Conservation (phyloP, 805 yeast genomes). For the Yarrowia deformans region DNA sequence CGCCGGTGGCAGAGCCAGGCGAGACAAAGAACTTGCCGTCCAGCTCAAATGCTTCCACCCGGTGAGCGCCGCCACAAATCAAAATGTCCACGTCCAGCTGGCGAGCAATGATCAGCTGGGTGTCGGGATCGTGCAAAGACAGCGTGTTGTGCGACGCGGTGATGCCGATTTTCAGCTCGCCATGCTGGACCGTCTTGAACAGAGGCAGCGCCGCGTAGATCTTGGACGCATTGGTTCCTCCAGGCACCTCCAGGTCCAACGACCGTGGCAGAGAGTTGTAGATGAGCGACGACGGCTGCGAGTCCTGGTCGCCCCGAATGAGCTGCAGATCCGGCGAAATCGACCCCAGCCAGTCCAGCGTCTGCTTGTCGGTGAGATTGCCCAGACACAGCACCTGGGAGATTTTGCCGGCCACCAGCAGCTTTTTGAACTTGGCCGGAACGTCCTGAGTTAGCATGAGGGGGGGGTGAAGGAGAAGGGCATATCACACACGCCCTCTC, state of each 20-base stretch:
- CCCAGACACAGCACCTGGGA: slow-evolving; percentile 87
- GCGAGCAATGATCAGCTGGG: slow-evolving; percentile 81
- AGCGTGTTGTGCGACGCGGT: slow-evolving; percentile 83
- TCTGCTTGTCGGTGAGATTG: slow-evolving; percentile 71
- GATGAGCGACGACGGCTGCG: slow-evolving; percentile 24
- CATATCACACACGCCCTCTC: not conserved
- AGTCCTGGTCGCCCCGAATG: slow-evolving; percentile 39
- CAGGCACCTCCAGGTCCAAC: slow-evolving; percentile 24
- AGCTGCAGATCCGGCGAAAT: slow-evolving; percentile 64
- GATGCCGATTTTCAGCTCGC: slow-evolving; percentile 79
- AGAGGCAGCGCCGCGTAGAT: slow-evolving; percentile 58
- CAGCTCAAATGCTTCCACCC: slow-evolving; percentile 89
- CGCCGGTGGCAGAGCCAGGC: slow-evolving; percentile 98
- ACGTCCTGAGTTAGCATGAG: slow-evolving; percentile 35
- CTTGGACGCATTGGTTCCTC: slow-evolving; percentile 9
- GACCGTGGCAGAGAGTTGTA: slow-evolving; percentile 20
- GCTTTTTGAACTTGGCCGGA: slow-evolving; percentile 65
- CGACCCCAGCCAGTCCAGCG: slow-evolving; percentile 67
- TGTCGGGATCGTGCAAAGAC: slow-evolving; percentile 87
- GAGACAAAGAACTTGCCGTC: slow-evolving; percentile 94
- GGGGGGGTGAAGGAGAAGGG: not conserved
- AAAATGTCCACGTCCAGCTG: slow-evolving; percentile 90
- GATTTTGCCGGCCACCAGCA: slow-evolving; percentile 84
- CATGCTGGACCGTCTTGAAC: slow-evolving; percentile 69
- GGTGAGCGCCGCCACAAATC: slow-evolving; percentile 92